Conservation (phyloP, 768 basidiomycete species). For the Amanita thiersii region DNA sequence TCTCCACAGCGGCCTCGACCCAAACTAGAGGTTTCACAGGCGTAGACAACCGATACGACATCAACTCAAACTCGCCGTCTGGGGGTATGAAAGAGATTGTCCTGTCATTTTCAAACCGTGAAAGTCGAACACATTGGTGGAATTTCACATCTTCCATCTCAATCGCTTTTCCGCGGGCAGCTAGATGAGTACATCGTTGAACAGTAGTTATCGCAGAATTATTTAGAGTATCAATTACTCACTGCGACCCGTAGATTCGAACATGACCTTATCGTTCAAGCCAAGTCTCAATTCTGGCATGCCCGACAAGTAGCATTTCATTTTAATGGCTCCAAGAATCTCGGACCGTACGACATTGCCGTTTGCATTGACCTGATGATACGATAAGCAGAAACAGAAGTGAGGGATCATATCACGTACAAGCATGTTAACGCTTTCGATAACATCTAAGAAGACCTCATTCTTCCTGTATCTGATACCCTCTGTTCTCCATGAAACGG, state of each 20-base stretch:
- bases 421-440: conserved; percentile 94
- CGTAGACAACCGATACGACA: conserved; percentile 95
- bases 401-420: conserved; percentile 34
- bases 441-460: conserved; percentile 97
- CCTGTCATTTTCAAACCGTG: conserved; percentile 96
- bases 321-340: conserved; percentile 97
- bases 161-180: conserved; percentile 92
- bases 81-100: conserved; percentile 99
- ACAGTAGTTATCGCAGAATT: conserved; percentile 1
- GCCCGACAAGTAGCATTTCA: conserved; percentile 99
- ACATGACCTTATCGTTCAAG: conserved; percentile 99
- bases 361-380: conserved; percentile 80
- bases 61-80: conserved; percentile 97
- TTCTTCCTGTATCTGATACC: conserved; percentile 98
- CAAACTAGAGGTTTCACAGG: conserved; percentile 96
- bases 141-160: conserved; percentile 99
- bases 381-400: neutral
- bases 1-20: conserved; percentile 96
- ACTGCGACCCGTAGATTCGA: conserved; percentile 95
- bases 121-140: conserved; percentile 96
- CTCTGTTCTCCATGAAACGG: conserved; percentile 97
- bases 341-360: conserved; percentile 97
- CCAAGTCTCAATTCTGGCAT: conserved; percentile 97
- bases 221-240: conserved; percentile 22
- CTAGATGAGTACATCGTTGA: conserved; percentile 26